Evolutionary conservation across 352 stramenopile species (phyloP).

Genomic region (Globisporangium sylvaticum): DNA sequence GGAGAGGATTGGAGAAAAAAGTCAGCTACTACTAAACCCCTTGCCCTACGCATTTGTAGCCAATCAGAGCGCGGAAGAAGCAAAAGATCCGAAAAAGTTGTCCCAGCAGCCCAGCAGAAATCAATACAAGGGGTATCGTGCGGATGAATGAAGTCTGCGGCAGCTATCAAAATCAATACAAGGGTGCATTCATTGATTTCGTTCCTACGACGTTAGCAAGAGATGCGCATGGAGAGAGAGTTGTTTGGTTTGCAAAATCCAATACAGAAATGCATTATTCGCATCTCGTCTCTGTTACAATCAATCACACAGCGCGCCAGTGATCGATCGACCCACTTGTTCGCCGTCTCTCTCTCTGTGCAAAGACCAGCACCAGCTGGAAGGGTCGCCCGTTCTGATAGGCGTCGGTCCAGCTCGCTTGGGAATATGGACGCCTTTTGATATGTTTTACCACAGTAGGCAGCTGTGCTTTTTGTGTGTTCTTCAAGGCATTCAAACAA

Average conservation of each 20-base stretch:
- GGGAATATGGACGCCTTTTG: neutral
- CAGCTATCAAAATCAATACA: neutral
- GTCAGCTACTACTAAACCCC: constrained; percentile 2
- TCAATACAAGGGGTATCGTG: neutral
- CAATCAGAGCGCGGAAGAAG: neutral
- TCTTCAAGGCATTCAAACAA: neutral
- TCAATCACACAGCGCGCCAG: neutral
- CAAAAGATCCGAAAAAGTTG: neutral
- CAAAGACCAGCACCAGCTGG: neutral
- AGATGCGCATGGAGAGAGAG: neutral
- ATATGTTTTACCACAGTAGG: neutral
- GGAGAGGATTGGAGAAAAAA: constrained; percentile 9
- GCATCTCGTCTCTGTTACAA: neutral
- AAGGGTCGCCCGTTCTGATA: neutral
- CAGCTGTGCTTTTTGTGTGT: neutral
- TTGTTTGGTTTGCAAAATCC: neutral
- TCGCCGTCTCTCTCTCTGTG: constrained; percentile 1
- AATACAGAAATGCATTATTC: neutral
- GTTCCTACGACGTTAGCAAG: neutral
- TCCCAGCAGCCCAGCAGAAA: neutral
- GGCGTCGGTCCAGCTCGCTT: neutral
- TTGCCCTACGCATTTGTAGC: neutral
- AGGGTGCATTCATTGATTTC: too few species aligned
- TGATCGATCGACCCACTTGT: neutral
- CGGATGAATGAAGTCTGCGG: neutral